Evolutionary conservation across 2,329 filamentous ascomycete genomes (phyloP), one percentile per base, ranked within the genome.

Genomic region (Biscogniauxia mediterranea): DNA sequence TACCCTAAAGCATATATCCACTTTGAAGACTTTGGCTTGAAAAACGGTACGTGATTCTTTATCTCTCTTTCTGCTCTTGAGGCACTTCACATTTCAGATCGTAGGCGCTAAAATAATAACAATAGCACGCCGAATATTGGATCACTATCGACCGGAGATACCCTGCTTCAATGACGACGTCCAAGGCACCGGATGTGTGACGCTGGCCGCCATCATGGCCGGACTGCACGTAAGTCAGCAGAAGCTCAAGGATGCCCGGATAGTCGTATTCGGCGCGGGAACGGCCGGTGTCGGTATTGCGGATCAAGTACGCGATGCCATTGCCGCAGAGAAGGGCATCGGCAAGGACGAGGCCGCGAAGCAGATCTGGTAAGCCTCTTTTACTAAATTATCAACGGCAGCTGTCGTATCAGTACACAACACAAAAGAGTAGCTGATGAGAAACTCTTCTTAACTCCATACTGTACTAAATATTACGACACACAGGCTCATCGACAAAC

Each of bases 111-210:
- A 64, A 59, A 59, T 7, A 2, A 25, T 23, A 3, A 25, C 20
- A 19, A 26, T 28, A 73, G 71, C 70, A 42, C 82, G 90, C 28
- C 84, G 90, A 3, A 84, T 96, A 2, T 80, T 96, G 0, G 90
- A 96, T 62, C 84, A 81, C 42, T 96, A 95, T 69, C 85, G 89
- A 0, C 82, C 88, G 0, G 71, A 89, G 55, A 88, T 94, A 7
- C 83, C 92, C 0, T 96, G 92, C 74, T 96, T 97, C 81, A 96
- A 96, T 70, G 93, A 96, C 61, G 92, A 96, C 73, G 88, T 96
- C 0, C 92, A 96, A 74, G 93, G 92, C 1, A 96, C 93, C 0
- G 93, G 92, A 0, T 94, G 91, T 61, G 92, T 96, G 0, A 94
- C 93, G 0, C 82, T 96, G 0, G 92, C 92, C 0, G 92, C 90